Evolutionary conservation across 768 basidiomycete genomes (phyloP), one percentile per base, ranked within the genome.

Genomic region (Hemileccinum rubropunctum): DNA sequence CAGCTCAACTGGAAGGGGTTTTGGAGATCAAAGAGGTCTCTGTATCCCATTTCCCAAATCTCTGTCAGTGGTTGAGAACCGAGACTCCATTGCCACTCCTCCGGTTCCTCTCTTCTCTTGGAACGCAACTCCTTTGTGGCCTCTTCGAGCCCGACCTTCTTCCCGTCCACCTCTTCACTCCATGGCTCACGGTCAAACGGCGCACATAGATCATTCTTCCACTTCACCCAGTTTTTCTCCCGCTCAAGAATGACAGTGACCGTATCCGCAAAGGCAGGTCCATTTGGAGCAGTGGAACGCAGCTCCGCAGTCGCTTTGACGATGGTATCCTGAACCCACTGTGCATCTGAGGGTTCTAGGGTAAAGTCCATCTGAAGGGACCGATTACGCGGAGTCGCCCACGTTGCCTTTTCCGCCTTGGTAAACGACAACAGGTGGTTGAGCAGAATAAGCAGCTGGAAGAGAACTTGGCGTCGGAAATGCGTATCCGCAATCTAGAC

Each of bases 401-500:
- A 88, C 27, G 71, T 60, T 0, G 74, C 68, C 58, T 91, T 91
- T 1, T 78, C 76, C 2, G 76, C 53, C 56, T 86, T 84, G 0
- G 89, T 91, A 62, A 90, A 90, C 3, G 76, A 81, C 18, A 86
- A 74, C 23, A 94, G 76, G 63, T 91, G 86, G 43, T 82, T 76
- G 36, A 91, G 75, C n/a, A 90, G 75, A 36, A 90, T 86, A 17
- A 90, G 73, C 3, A 91, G 70, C 60, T 97, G 93, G 63, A 95
- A 85, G 17, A 95, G 76, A 68, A 94, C 83, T 69, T 95, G 94
- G 14, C 91, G 83, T n/a, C 93, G 87, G 74, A 97, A 97, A 59
- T 88, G 82, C 0, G 88, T 88, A 61, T 95, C 93, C 18, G 91
- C 87, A 45, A 95, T 81, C 92, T 94, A 61, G 7, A 54, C 42